Conservation (phyloP, 192 early-diverging fungal species). For the Podila epicladia region DNA sequence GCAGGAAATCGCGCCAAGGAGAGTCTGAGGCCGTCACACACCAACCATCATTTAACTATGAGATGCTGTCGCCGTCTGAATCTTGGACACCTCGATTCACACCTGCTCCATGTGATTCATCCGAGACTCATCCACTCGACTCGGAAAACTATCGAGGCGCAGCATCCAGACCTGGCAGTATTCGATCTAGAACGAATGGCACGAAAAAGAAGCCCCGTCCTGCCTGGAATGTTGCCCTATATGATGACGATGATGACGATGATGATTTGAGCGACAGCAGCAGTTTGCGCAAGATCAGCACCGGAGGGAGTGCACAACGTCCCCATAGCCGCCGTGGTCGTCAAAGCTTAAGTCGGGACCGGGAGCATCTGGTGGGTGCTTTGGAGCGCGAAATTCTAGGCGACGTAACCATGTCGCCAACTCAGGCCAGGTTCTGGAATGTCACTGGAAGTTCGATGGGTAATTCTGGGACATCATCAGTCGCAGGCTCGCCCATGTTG, state of each 20-base stretch:
- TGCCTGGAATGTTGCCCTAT: slow-evolving; percentile 44
- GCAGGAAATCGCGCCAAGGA: neutral
- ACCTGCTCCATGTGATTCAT: too few species aligned
- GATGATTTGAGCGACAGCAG: slow-evolving; percentile 14
- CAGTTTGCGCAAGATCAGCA: slow-evolving; percentile 1
- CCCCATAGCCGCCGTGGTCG: neutral
- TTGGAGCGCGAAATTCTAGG: neutral
- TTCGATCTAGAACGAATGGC: neutral
- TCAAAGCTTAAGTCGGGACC: neutral
- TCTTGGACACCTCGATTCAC: too few species aligned
- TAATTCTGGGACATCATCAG: neutral
- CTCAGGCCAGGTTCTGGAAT: too few species aligned
- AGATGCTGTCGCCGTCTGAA: neutral
- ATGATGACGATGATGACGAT: slow-evolving; percentile 34
- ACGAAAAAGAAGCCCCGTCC: slow-evolving; percentile 17
- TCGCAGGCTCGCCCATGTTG: neutral
- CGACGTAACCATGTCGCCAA: too few species aligned
- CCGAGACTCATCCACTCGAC: too few species aligned
- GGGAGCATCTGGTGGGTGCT: neutral
- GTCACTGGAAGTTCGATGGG: neutral
- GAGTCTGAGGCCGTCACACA: neutral
- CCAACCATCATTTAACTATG: neutral
- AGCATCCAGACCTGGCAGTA: neutral
- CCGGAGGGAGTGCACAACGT: neutral
- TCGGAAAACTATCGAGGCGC: neutral